These are phyloP conservation scores for Amanita pallidorosea DNA, from an alignment of 768 basidiomycete genomes.

Conservation along the genomic window DNA sequence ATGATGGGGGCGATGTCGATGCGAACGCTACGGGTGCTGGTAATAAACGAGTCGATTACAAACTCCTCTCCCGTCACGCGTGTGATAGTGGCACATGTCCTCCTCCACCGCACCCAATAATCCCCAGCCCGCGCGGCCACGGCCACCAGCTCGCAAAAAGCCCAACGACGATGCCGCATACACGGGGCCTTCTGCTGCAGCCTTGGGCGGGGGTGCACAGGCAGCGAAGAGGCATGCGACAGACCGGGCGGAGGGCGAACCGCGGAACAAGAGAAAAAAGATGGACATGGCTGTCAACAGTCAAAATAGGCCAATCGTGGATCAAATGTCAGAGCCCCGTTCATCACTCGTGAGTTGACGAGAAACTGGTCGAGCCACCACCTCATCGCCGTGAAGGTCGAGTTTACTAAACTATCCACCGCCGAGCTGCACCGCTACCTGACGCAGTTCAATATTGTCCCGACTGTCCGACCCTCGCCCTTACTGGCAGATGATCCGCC, in stretches of 20 bases:
- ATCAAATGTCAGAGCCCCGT: conserved; percentile 26
- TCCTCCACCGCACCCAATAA: conserved; percentile 9
- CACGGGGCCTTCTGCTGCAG: conserved; percentile 38
- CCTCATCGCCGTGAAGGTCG: conserved; percentile 37
- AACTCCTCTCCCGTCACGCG: too few species aligned
- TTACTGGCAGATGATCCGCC: conserved; percentile 59
- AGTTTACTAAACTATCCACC: conserved; percentile 63
- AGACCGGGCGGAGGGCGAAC: conserved; percentile 66
- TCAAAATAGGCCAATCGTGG: conserved; percentile 20
- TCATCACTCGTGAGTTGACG: conserved; percentile 28
- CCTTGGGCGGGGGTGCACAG: conserved; percentile 28
- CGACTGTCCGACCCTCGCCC: conserved; percentile 61
- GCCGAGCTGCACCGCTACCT: conserved; percentile 63
- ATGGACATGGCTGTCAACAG: conserved; percentile 28
- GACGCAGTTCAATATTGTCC: conserved; percentile 61
- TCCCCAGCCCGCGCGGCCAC: conserved; percentile 29
- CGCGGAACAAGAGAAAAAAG: conserved; percentile 64
- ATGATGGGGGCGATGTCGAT: conserved; percentile 28
- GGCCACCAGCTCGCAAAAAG: conserved; percentile 53
- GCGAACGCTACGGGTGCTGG: too few species aligned
- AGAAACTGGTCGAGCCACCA: not conserved
- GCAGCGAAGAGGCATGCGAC: conserved; percentile 49
- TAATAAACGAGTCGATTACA: too few species aligned
- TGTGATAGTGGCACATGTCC: conserved; percentile 4
- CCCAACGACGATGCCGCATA: conserved; percentile 63